phyloP scores from a whole-genome alignment of 371 early-diverging fungal genomes.

The Saksenaea oblongispora region DNA sequence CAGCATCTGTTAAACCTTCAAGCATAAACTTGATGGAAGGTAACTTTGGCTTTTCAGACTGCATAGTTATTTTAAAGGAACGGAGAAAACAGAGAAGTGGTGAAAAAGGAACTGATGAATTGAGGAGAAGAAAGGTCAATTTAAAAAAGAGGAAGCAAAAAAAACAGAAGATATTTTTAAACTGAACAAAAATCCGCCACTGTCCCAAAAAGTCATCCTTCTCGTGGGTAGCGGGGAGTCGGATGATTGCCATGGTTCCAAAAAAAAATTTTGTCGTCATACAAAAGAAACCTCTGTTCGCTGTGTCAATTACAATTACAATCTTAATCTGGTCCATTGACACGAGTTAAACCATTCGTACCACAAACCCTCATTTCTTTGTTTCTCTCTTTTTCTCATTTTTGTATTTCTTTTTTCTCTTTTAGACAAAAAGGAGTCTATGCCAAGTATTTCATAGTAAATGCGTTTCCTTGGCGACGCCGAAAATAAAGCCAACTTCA shows the following conservation, averaged over 20 bases:
- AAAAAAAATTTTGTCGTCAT: slow-evolving; percentile 3
- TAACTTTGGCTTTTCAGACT: slow-evolving; percentile 24
- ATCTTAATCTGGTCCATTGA: background rate
- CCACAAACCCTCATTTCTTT: background rate
- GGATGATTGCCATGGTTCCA: slow-evolving; percentile 2
- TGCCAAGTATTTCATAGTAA: background rate
- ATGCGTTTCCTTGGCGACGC: background rate
- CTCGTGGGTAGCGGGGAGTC: slow-evolving; percentile 5
- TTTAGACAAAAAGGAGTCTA: background rate
- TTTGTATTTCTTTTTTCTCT: background rate
- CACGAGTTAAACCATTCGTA: background rate
- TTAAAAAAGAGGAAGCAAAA: slow-evolving; percentile 3
- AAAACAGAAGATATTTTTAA: slow-evolving; percentile 4
- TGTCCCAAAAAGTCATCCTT: background rate
- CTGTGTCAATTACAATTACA: background rate
- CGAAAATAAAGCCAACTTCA: background rate
- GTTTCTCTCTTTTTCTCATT: background rate
- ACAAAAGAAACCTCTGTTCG: background rate
- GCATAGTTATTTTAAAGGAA: slow-evolving; percentile 12
- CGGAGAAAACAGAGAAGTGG: slow-evolving; percentile 8
- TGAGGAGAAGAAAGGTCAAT: slow-evolving; percentile 10
- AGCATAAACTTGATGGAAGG: slow-evolving; percentile 32
- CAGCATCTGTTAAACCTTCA: slow-evolving; percentile 15
- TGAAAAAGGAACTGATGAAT: slow-evolving; percentile 8
- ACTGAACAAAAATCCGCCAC: background rate